These are phyloP conservation scores for Zalerion maritima DNA, from an alignment of 495 filamentous ascomycete species.

Conservation along the genomic window DNA sequence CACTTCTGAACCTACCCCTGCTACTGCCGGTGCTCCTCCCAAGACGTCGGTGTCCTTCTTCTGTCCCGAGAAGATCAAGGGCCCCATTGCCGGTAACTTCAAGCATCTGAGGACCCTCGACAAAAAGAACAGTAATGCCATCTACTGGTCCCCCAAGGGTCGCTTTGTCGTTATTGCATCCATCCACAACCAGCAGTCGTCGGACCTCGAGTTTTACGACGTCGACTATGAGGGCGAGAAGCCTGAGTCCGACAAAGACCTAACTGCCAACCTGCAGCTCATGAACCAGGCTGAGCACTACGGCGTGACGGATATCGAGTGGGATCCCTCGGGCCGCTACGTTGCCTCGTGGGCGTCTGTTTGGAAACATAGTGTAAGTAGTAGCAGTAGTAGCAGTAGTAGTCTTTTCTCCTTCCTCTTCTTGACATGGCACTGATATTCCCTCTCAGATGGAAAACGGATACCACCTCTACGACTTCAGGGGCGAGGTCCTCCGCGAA, in stretches of 20 bases:
- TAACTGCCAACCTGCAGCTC: conserved; percentile 83
- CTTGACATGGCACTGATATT: not conserved
- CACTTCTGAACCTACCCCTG: conserved; percentile 65
- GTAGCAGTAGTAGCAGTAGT: not conserved
- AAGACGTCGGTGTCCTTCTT: conserved; percentile 94
- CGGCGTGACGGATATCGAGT: conserved; percentile 92
- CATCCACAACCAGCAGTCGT: conserved; percentile 78
- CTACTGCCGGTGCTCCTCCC: conserved; percentile 67
- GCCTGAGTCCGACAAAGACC: conserved; percentile 77
- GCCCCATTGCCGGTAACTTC: conserved; percentile 68
- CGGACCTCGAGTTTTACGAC: conserved; percentile 94
- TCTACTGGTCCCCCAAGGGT: conserved; percentile 98
- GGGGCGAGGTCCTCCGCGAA: conserved; percentile 75
- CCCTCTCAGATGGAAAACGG: conserved; percentile 87
- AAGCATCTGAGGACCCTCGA: conserved; percentile 85
- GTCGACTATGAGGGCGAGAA: conserved; percentile 97
- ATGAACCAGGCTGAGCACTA: conserved; percentile 92
- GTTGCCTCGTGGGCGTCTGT: conserved; percentile 81
- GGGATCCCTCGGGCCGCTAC: conserved; percentile 92
- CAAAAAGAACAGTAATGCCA: conserved; percentile 98
- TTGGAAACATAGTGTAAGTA: conserved; percentile 85
- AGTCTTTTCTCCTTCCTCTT: not conserved
- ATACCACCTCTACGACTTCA: conserved; percentile 95
- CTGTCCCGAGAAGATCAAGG: conserved; percentile 84
- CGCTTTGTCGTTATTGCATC: conserved; percentile 88